phyloP scores from a whole-genome alignment of 169 alveolate species.

The Condylostoma magnum region DNA sequence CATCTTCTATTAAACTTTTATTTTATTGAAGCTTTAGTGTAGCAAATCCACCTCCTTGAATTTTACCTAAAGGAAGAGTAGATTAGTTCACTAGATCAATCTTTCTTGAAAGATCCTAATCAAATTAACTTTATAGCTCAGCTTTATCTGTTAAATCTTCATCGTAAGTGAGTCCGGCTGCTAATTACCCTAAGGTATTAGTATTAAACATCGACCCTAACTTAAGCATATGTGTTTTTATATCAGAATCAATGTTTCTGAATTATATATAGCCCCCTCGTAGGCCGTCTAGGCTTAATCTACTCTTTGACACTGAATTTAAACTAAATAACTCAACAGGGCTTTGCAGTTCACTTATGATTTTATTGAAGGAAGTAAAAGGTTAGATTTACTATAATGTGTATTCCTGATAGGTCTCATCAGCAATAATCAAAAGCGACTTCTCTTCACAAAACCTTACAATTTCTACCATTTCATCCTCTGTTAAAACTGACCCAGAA shows the following conservation, averaged over 20 bases:
- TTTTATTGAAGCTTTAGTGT: no score
- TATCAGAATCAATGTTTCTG: constrained; percentile 61
- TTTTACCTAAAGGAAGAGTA: no score
- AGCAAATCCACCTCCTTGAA: no score
- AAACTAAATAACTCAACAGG: constrained; percentile 69
- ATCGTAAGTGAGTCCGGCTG: constrained; percentile 56
- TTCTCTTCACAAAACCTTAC: constrained; percentile 68
- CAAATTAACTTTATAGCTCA: no score
- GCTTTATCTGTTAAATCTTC: no score
- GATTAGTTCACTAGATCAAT: no score
- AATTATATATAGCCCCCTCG: constrained; percentile 86
- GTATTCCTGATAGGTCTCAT: constrained; percentile 90
- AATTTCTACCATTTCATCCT: constrained; percentile 58
- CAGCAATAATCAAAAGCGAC: constrained; percentile 80
- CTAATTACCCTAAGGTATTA: constrained; percentile 77
- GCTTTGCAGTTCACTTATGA: constrained; percentile 38
- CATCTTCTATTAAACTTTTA: no score
- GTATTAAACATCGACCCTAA: constrained; percentile 76
- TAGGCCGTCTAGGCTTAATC: constrained; percentile 87
- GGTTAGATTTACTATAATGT: constrained; percentile 55
- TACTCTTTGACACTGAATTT: constrained; percentile 84
- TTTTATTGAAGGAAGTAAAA: constrained; percentile 74
- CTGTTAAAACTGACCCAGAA: constrained; percentile 74
- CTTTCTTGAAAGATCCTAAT: no score
- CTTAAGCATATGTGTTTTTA: constrained; percentile 72